Conservation (phyloP, 192 early-diverging fungal species). For the Lunasporangiospora selenospora region DNA sequence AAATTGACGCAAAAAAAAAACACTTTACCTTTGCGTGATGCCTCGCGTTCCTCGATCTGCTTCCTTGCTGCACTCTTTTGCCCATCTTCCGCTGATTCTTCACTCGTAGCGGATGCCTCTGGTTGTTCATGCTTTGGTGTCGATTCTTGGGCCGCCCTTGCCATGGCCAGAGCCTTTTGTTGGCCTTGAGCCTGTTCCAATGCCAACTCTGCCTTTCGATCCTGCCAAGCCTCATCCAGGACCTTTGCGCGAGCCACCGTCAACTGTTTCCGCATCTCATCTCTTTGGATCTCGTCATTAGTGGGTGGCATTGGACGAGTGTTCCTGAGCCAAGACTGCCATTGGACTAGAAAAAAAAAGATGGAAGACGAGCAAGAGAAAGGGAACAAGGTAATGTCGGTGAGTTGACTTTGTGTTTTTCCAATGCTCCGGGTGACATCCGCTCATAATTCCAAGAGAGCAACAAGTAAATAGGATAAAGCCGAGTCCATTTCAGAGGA, state of each 20-base stretch:
- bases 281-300: constrained; percentile 31
- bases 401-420: too few species aligned
- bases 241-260: constrained; percentile 33
- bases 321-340: constrained; percentile 48
- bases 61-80: constrained; percentile 36
- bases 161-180: constrained; percentile 14
- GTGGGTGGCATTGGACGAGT: constrained; percentile 32
- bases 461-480: too few species aligned
- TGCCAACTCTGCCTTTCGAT: constrained; percentile 36
- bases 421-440: too few species aligned
- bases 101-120: neutral
- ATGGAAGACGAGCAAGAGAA: neutral
- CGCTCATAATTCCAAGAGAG: too few species aligned
- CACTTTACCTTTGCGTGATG: constrained; percentile 35
- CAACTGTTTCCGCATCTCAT: constrained; percentile 35
- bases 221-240: constrained; percentile 45
- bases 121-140: neutral
- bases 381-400: too few species aligned
- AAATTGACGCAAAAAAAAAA: neutral
- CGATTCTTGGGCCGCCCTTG: neutral
- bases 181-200: constrained; percentile 35
- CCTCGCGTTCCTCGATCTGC: constrained; percentile 42
- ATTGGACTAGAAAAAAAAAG: constrained; percentile 24
- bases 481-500: too few species aligned
- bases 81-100: neutral